phyloP scores from a whole-genome alignment of 2,329 filamentous ascomycete species.

The Paramyrothecium roridum region DNA sequence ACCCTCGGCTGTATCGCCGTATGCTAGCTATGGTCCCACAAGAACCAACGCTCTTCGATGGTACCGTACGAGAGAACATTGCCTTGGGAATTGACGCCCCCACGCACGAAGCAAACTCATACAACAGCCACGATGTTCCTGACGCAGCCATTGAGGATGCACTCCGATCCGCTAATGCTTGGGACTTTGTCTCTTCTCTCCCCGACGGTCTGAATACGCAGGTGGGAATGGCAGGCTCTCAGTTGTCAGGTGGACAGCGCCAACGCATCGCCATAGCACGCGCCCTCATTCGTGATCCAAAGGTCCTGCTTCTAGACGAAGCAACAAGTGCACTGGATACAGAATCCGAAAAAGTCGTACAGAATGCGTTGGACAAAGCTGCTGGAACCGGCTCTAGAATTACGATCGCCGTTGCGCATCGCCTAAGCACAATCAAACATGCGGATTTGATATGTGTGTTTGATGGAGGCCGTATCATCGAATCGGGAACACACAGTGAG shows the following conservation, averaged over 20 bases:
- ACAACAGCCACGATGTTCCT: conserved; percentile 12
- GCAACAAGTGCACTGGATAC: conserved; percentile 59
- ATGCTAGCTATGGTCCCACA: conserved; percentile 55
- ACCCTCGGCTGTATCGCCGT: conserved; percentile 47
- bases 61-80: conserved; percentile 82
- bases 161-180: conserved; percentile 43
- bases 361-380: conserved; percentile 4
- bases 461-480: conserved; percentile 2
- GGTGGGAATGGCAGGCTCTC: conserved; percentile 59
- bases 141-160: conserved; percentile 33
- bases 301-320: conserved; percentile 64
- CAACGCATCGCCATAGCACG: conserved; percentile 67
- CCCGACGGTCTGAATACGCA: conserved; percentile 49
- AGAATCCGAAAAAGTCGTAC: conserved; percentile 46
- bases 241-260: conserved; percentile 64
- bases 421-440: conserved; percentile 4
- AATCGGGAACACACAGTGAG: conserved; percentile 5
- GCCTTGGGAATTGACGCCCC: conserved; percentile 19
- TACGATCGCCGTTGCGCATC: conserved; percentile 8
- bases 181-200: conserved; percentile 35
- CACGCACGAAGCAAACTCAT: too few species aligned
- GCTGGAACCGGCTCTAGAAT: conserved; percentile 2
- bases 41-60: conserved; percentile 69
- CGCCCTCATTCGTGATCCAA: conserved; percentile 59
- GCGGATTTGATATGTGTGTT: conserved; percentile 4